Evolutionary conservation across 2,329 filamentous ascomycete species (phyloP), one percentile per base, ranked within the genome.

Genomic region (Aspergillus sp.): DNA sequence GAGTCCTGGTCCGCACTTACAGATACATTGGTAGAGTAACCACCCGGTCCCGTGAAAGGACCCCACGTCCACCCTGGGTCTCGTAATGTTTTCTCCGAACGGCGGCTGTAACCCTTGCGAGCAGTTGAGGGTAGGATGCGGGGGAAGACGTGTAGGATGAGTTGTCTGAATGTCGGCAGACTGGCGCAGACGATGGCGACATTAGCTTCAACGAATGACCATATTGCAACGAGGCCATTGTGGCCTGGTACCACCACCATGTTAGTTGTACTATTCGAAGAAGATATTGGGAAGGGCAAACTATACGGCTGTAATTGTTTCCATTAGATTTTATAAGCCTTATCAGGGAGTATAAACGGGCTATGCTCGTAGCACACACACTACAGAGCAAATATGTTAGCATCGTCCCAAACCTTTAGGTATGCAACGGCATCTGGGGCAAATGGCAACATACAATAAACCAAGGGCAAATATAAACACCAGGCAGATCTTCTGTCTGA

Each of bases 171-270:
- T 0, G 64, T 58, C 3, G 68, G 65, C 0, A 73, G 64, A 30
- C 68, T 69, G 30, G 70, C 62, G 60, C 71, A 72, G 47, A 72
- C 65, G 9, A 72, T 68, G 52, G 71, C 71, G 32, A 71, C 55
- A 48, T 68, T 69, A 38, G 58, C 50, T 62, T 72, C 71, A 15
- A 71, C 59, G 32, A 62, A 66, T 20, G 71, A 72, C 70, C 69
- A 72, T 45, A 63, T 52, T 45, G 67, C 67, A n/a, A 66, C 62
- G 12, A 57, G 17, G 54, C 59, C 60, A 55, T 70, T 71, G 30
- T 32, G 7, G 2, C n/a, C 53, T 55, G 17, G 18, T n/a, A 20
- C 4, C 26, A 4, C 4, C 26, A 4, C 9, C 26, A 20, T 15
- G 32, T 56, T 53, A 58, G 24, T 38, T 50, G 22, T 18, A 38